phyloP scores from a whole-genome alignment of 495 filamentous ascomycete genomes.

The Hypoxylon fragiforme region DNA sequence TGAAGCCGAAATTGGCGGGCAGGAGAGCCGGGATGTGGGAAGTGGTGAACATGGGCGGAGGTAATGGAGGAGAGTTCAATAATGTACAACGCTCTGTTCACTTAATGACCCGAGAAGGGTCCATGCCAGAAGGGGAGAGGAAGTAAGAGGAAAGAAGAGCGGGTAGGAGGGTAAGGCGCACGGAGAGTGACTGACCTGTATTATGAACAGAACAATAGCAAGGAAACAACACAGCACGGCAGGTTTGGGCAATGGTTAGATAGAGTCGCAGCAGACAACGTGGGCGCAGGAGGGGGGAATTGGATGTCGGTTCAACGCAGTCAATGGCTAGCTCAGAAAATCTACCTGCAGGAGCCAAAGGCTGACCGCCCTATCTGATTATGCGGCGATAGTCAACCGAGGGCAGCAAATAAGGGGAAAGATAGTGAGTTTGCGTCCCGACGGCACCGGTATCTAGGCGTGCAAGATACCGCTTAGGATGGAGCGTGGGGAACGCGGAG shows the following conservation, averaged over 20 bases:
- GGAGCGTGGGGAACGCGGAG: constrained; percentile 39
- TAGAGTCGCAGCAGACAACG: constrained; percentile 42
- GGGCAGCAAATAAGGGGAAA: constrained; percentile 40
- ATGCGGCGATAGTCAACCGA: constrained; percentile 41
- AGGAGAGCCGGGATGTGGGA: constrained; percentile 33
- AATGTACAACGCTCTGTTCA: constrained; percentile 38
- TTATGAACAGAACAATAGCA: constrained; percentile 40
- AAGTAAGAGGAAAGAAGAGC: constrained; percentile 32
- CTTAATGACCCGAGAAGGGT: constrained; percentile 40
- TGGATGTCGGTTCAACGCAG: constrained; percentile 32
- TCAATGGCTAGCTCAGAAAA: constrained; percentile 39
- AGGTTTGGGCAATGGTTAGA: constrained; percentile 31
- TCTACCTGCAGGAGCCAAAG: constrained; percentile 35
- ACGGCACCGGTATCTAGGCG: constrained; percentile 37
- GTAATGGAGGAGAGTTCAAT: constrained; percentile 27
- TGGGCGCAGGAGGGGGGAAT: constrained; percentile 40
- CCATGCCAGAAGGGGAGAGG: constrained; percentile 36
- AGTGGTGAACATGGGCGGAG: constrained; percentile 35
- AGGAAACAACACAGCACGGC: constrained; percentile 41
- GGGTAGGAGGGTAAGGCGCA: constrained; percentile 33
- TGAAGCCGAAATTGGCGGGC: constrained; percentile 39
- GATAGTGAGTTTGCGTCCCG: constrained; percentile 36
- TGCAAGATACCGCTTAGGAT: constrained; percentile 29
- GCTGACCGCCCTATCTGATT: constrained; percentile 39
- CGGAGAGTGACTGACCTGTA: constrained; percentile 46